phyloP scores from a whole-genome alignment of 2,329 filamentous ascomycete species.

The Fusarium siculi region DNA sequence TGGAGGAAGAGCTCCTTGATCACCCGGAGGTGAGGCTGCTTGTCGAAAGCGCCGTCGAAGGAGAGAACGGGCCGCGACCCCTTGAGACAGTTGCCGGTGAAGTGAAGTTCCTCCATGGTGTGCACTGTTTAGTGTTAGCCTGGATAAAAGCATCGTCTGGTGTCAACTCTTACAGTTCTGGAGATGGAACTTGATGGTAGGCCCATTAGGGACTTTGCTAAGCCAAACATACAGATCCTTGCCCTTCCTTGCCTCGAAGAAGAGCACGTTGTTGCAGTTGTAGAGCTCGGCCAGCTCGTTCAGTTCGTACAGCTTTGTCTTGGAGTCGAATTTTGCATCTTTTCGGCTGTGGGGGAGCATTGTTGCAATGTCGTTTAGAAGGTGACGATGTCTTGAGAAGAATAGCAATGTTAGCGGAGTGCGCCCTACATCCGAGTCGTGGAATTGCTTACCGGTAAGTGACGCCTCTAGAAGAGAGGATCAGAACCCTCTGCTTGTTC shows the following conservation, averaged over 20 bases:
- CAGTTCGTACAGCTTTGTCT: conserved; percentile 84
- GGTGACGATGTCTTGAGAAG: conserved; percentile 80
- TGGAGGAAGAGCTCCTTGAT: conserved; percentile 92
- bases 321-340: conserved; percentile 96
- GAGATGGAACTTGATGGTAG: conserved; percentile 74
- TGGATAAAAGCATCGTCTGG: background rate
- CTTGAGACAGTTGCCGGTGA: conserved; percentile 96
- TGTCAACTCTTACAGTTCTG: conserved; percentile 70
- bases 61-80: conserved; percentile 90
- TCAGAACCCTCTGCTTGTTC: conserved; percentile 82
- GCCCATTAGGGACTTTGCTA: conserved; percentile 82
- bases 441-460: conserved; percentile 75
- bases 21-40: conserved; percentile 80
- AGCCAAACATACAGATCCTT: conserved; percentile 96
- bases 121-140: conserved; percentile 69
- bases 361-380: conserved; percentile 87
- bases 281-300: conserved; percentile 82
- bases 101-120: conserved; percentile 96
- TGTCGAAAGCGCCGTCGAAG: conserved; percentile 89
- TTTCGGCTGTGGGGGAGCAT: conserved; percentile 93
- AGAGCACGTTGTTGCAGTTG: conserved; percentile 94
- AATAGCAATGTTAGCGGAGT: conserved; percentile 26
- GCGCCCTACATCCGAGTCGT: conserved; percentile 9
- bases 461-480: conserved; percentile 91
- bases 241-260: conserved; percentile 94